Base-by-base conservation (phyloP, 306 rosid species). In the Vigna angularis region DNA sequence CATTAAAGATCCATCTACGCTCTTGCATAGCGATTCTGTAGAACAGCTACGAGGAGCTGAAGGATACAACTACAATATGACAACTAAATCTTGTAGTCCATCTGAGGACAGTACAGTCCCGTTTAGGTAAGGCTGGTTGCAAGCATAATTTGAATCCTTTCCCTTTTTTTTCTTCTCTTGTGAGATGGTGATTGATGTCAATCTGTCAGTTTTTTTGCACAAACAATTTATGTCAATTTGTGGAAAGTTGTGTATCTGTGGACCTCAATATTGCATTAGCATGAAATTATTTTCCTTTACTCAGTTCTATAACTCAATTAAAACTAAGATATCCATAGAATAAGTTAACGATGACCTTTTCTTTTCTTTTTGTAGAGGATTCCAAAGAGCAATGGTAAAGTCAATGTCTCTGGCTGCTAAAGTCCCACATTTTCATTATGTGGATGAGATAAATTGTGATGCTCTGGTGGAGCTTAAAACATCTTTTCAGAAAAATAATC, bases 351-450 rank as follows among this genome's bases (percentile, higher is more conserved):
- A 77, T 63, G 51, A 28, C 47, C 20, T 38, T 72, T 78, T 45
- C 22, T 50, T 52, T 77, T 30, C 42, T 40, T 75, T 74, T 77
- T 84, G 47, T 85, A 95, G 98, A 89, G 99, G 99, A 61, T 95
- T 82, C 75, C 99, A 88, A 80, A 93, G 96, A 69, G 87, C 87
- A 72, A 95, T 91, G 98, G 90, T 93, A 42, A 88, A 86, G 74
- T 87, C 99, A 65, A 93, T 95, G 99, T 79, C 93, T 73, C 57
- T 88, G 74, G 92, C 99, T 72, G 97, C 97, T 63, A 88, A 88
- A 86, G 98, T 95, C 79, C 99, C 94, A 38, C 98, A 95, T 84
- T 95, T 95, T 77, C 92, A 95, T 79, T 95, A 85, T 66, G 98
- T 91, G 71, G 99, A 95, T 36, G 99, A 91, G 82, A 91, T 95